Evolutionary conservation across 306 rosid genomes (phyloP).

Genomic region (Notholithocarpus densiflorus): DNA sequence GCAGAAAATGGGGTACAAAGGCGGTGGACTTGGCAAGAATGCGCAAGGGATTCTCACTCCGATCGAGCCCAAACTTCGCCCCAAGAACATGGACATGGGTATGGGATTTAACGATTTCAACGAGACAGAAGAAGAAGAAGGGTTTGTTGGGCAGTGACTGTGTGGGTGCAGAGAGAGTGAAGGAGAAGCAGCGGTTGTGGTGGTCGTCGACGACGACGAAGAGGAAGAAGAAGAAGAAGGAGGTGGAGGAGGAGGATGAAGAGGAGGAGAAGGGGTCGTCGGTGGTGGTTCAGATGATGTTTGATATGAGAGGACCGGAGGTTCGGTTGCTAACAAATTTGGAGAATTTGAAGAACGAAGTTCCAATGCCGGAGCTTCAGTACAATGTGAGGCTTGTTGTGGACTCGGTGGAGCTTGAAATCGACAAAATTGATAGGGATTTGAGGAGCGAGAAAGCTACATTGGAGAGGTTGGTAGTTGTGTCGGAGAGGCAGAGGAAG

Average conservation of each 20-base stretch:
- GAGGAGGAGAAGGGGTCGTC: background rate
- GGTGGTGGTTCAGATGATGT: conserved; percentile 4
- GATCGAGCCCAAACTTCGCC: conserved; percentile 76
- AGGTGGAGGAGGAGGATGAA: conserved; percentile 37
- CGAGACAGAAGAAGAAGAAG: conserved; percentile 44
- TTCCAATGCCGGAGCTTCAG: conserved; percentile 60
- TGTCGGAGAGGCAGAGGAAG: conserved; percentile 56
- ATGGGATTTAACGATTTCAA: conserved; percentile 77
- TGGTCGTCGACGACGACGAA: background rate
- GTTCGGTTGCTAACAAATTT: conserved; percentile 45
- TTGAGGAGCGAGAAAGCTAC: conserved; percentile 12
- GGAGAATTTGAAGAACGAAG: conserved; percentile 45
- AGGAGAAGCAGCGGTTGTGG: conserved; percentile 51
- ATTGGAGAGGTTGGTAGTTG: conserved; percentile 39
- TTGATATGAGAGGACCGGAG: conserved; percentile 60
- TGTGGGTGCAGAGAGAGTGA: conserved; percentile 20
- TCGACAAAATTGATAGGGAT: conserved; percentile 45
- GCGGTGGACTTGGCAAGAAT: conserved; percentile 93
- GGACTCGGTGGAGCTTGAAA: conserved; percentile 47
- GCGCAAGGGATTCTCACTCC: conserved; percentile 82
- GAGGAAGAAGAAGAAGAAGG: conserved; percentile 19
- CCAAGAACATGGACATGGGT: conserved; percentile 66
- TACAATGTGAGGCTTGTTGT: conserved; percentile 47
- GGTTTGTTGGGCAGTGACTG: conserved; percentile 30
- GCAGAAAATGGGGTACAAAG: conserved; percentile 90